Evolutionary conservation across 345 rosid genomes (phyloP).

Genomic region (Rhodamnia argentea): DNA sequence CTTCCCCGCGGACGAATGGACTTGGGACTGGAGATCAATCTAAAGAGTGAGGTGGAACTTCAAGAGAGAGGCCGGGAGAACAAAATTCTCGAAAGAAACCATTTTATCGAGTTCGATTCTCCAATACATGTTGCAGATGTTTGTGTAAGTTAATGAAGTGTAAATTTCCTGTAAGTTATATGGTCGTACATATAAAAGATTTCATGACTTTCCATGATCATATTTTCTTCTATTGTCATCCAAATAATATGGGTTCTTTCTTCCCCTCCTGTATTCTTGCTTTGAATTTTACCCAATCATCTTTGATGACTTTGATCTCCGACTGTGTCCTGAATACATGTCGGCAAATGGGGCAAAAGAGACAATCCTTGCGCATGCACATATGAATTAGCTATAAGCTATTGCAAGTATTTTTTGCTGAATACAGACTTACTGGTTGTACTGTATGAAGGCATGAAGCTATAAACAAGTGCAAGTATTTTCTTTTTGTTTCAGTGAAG

Average conservation of each 20-base stretch:
- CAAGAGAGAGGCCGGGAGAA: neutral
- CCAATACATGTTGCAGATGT: neutral
- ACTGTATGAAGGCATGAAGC: neutral
- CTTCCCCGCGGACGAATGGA: neutral
- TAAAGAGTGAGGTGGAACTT: neutral
- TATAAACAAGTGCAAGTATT: neutral
- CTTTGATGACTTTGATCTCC: neutral
- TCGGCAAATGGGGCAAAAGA: neutral
- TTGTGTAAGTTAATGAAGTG: conserved; percentile 5
- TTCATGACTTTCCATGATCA: neutral
- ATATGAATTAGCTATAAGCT: neutral
- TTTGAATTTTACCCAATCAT: neutral
- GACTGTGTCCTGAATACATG: neutral
- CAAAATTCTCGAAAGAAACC: neutral
- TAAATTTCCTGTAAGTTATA: conserved; percentile 4
- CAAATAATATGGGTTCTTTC: neutral
- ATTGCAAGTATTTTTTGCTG: neutral
- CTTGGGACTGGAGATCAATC: neutral
- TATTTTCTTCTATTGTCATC: neutral
- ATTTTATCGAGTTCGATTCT: neutral
- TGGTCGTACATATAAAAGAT: neutral
- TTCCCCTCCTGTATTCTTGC: neutral
- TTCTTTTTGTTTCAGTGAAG: neutral
- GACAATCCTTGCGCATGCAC: neutral
- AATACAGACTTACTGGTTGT: neutral